These are phyloP conservation scores for Macrophomina tecta DNA, from an alignment of 2,329 filamentous ascomycete genomes.

Conservation along the genomic window DNA sequence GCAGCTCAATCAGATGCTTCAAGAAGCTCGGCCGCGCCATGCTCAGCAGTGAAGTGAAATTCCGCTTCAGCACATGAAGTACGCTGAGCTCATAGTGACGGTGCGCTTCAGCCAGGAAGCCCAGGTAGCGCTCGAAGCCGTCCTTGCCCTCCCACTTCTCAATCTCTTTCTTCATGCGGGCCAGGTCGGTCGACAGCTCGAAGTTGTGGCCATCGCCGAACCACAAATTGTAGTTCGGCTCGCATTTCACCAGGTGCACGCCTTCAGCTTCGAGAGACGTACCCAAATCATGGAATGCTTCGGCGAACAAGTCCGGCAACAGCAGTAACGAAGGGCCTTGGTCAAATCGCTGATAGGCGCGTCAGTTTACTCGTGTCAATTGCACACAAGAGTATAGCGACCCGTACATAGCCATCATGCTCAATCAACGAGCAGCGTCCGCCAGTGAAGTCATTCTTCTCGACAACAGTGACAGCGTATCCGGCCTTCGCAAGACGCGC, in stretches of 20 bases:
- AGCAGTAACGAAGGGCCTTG: constrained; percentile 77
- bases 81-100: constrained; percentile 73
- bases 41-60: constrained; percentile 66
- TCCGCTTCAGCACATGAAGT: constrained; percentile 68
- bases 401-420: constrained; percentile 61
- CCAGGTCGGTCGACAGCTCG: constrained; percentile 69
- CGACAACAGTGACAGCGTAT: constrained; percentile 75
- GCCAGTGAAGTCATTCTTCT: constrained; percentile 76
- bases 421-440: constrained; percentile 72
- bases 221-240: constrained; percentile 77
- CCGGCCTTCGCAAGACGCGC: constrained; percentile 74
- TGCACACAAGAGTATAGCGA: neutral
- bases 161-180: constrained; percentile 73
- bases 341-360: constrained; percentile 64
- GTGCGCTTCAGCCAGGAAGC: constrained; percentile 71
- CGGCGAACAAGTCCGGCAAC: constrained; percentile 72
- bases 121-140: constrained; percentile 72
- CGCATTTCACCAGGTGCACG: constrained; percentile 72
- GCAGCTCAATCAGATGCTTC: constrained; percentile 63
- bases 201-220: constrained; percentile 72
- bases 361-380: neutral
- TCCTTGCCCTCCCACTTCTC: constrained; percentile 75
- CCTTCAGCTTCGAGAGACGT: constrained; percentile 70
- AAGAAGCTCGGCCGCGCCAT: constrained; percentile 67
- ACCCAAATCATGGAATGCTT: constrained; percentile 71